A percentile compares a stretch with the other conserved stretches of the same genome.
These are phyloP conservation scores for Aspergillus proliferans DNA, from an alignment of 2,329 filamentous ascomycete genomes.

Conservation along the genomic window DNA sequence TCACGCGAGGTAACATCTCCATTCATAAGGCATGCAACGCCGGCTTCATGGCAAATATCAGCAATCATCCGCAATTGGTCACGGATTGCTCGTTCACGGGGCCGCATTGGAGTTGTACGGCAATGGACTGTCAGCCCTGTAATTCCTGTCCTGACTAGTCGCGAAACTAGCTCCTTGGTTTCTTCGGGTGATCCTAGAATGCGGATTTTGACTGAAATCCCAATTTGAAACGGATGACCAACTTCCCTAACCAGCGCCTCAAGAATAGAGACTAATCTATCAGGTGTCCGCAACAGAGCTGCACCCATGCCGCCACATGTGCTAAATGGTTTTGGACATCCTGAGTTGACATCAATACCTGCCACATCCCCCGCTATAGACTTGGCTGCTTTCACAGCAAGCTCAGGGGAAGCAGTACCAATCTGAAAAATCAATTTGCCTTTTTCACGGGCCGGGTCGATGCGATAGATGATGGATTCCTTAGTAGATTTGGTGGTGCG, in stretches of 20 bases:
- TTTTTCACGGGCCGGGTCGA: conserved; percentile 72
- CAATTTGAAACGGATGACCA: conserved; percentile 70
- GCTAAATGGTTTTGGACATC: conserved; percentile 97
- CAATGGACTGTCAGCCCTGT: conserved; percentile 90
- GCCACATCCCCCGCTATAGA: conserved; percentile 81
- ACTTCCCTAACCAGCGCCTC: conserved; percentile 75
- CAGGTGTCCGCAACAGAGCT: conserved; percentile 76
- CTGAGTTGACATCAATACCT: conserved; percentile 94
- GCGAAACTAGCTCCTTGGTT: conserved; percentile 70
- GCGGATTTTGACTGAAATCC: conserved; percentile 95
- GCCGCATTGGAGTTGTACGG: conserved; percentile 91
- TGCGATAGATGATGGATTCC: conserved; percentile 72
- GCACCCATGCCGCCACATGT: conserved; percentile 94
- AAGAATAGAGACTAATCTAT: conserved; percentile 75
- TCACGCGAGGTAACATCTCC: conserved; percentile 77
- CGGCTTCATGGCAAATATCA: conserved; percentile 70
- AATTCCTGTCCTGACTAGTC: conserved; percentile 80
- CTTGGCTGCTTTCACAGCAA: conserved; percentile 76
- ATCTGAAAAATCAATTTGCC: conserved; percentile 81
- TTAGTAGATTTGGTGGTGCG: conserved; percentile 23
- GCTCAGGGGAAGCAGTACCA: conserved; percentile 74
- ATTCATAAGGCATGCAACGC: conserved; percentile 92
- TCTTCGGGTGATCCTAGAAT: conserved; percentile 69
- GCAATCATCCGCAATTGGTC: conserved; percentile 80
- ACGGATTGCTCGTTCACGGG: conserved; percentile 78